Percentiles rank a stretch among this genome's conserved stretches.
Evolutionary conservation across 2,329 filamentous ascomycete genomes (phyloP).

Genomic region (Aspergillus unguis): DNA sequence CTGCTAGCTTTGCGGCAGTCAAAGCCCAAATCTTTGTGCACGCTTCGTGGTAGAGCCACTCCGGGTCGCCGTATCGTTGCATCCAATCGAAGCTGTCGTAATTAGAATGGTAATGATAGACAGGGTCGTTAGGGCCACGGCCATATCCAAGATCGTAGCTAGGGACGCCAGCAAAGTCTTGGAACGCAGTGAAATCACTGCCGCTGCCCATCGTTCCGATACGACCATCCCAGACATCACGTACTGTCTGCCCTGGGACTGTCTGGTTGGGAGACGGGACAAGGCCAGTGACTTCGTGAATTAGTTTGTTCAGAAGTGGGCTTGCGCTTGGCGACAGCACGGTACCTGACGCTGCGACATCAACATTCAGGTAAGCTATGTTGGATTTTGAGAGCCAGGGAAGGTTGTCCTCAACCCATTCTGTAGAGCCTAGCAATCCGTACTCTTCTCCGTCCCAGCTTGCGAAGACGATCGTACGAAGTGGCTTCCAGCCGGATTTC

Average conservation of each 20-base stretch:
- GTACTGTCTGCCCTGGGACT: constrained; percentile 63
- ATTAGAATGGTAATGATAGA: constrained; percentile 77
- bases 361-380: constrained; percentile 83
- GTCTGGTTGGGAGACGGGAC: constrained; percentile 75
- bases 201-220: constrained; percentile 68
- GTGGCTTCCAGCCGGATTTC: constrained; percentile 73
- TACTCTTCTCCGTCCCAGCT: constrained; percentile 84
- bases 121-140: constrained; percentile 40
- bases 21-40: constrained; percentile 65
- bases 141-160: constrained; percentile 63
- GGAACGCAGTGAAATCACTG: constrained; percentile 72
- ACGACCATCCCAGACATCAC: constrained; percentile 62
- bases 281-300: constrained; percentile 62
- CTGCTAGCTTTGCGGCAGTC: constrained; percentile 58
- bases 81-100: constrained; percentile 86
- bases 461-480: constrained; percentile 89
- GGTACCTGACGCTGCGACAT: constrained; percentile 67
- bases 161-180: constrained; percentile 67
- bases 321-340: constrained; percentile 65
- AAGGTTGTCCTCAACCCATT: constrained; percentile 88
- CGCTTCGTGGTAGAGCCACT: constrained; percentile 58
- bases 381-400: constrained; percentile 72
- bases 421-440: constrained; percentile 78
- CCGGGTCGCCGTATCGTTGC: constrained; percentile 68
- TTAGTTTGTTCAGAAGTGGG: constrained; percentile 70